Evolutionary conservation across 139 green algal genomes (phyloP), one percentile per base, ranked within the genome.

Genomic region (Spirogloea muscicola): DNA sequence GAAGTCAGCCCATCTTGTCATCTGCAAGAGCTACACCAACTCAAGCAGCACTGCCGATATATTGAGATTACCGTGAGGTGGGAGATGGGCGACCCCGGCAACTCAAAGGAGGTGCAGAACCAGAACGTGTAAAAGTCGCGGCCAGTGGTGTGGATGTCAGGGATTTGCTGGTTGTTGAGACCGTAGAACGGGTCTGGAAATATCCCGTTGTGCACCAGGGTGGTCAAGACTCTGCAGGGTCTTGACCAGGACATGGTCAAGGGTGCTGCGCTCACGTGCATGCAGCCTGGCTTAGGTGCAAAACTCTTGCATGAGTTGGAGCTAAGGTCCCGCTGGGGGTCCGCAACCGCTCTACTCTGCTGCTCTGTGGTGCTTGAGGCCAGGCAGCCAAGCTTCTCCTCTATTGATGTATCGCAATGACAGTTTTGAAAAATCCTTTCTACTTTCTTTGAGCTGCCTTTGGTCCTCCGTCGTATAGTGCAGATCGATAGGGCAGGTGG

Each of bases 101-200:
- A 33, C 16, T 60, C n/a, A 60, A 79, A 74, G 61, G 18, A 29
- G 34, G 16, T 77, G 60, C 70, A 38, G 61, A 79, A 83, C 72
- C 76, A 74, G 59, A 76, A 83, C 40, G 76, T 83, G 72, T 83
- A 83, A 40, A 76, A 83, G 40, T 66, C 68, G 0, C 72, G 1
- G 27, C 76, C n/a, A n/a, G 46, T 25, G 25, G 60, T 34, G 9
- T 6, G 18, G 5, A 83, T 77, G 36, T 83, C 76, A 2, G 76
- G 76, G 10, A 83, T 72, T 18, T 0, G 3, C 29, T 77, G 16
- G 16, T 41, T 76, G 58, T 83, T 83, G 27, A 43, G 38, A 31
- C 74, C 76, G 13, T 75, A 76, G 34, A 76, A 37, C 10, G 76
- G 76, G 16, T 83, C 70, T 16, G 76, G 76, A 25, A 84, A 83